phyloP scores from a whole-genome alignment of 1,139 yeast species.

The Sugiyamaella neomexicana region DNA sequence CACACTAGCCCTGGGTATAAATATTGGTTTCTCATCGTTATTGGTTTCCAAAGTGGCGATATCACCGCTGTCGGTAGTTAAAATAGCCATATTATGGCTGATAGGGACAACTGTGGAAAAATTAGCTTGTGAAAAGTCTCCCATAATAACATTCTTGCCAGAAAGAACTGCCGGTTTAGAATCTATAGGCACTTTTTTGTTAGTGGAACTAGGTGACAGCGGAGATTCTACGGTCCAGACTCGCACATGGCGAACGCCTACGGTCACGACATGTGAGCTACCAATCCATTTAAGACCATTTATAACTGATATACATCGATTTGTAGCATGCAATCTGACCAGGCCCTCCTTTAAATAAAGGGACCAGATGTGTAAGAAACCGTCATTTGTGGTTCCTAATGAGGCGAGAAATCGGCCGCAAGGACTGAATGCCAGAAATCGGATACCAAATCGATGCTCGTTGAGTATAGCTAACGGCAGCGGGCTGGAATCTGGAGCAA shows the following conservation, averaged over 20 bases:
- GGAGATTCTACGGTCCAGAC: conserved; percentile 51
- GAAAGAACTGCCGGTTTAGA: conserved; percentile 44
- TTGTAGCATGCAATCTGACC: conserved; percentile 46
- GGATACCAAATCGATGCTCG: conserved; percentile 66
- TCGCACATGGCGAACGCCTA: conserved; percentile 60
- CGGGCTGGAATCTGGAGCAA: conserved; percentile 48
- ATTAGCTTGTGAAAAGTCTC: conserved; percentile 48
- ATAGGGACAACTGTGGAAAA: conserved; percentile 47
- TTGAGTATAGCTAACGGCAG: conserved; percentile 54
- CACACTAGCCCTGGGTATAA: conserved; percentile 23
- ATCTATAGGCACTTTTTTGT: conserved; percentile 10
- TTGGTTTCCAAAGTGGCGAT: conserved; percentile 36
- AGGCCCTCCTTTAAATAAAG: conserved; percentile 34
- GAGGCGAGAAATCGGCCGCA: conserved; percentile 57
- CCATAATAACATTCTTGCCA: conserved; percentile 61
- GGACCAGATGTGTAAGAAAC: conserved; percentile 62
- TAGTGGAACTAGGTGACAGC: not conserved
- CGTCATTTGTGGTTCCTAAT: conserved; percentile 64
- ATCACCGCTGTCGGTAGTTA: conserved; percentile 49
- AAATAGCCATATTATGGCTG: conserved; percentile 41
- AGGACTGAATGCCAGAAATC: conserved; percentile 56
- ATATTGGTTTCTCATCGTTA: conserved; percentile 23
- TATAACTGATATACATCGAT: conserved; percentile 60
- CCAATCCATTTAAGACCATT: conserved; percentile 58
- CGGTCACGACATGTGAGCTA: conserved; percentile 47